A percentile compares a stretch with the other conserved stretches of the same genome.
These are phyloP conservation scores for Xerophyta viscosa DNA, from an alignment of 106 monocot genomes.

Conservation along the genomic window DNA sequence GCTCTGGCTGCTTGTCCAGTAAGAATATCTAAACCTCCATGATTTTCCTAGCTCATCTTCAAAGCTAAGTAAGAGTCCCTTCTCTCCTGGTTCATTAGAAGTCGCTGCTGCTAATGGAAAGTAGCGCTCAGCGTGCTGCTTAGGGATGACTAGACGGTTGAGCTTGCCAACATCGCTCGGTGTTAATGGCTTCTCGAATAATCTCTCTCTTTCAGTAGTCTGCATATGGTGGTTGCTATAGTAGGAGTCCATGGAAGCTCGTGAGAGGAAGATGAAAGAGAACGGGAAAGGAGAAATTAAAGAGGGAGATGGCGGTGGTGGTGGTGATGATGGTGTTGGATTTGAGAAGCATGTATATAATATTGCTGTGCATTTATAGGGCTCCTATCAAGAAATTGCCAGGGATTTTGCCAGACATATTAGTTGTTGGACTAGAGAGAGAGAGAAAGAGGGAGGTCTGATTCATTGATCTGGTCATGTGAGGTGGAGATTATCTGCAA, in stretches of 20 bases:
- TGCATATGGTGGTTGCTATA: too few relatives aligned
- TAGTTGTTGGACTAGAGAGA: not conserved
- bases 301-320: not conserved
- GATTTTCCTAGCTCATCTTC: slow-evolving; percentile 28
- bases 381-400: slow-evolving; percentile 6
- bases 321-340: slow-evolving; percentile 10
- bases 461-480: slow-evolving; percentile 11
- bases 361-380: slow-evolving; percentile 14
- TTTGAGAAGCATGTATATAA: slow-evolving; percentile 7
- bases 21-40: slow-evolving; percentile 32
- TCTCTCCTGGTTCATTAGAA: slow-evolving; percentile 16
- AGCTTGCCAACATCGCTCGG: slow-evolving; percentile 49
- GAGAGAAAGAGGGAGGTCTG: slow-evolving; percentile 3
- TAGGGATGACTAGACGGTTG: slow-evolving; percentile 43
- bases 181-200: slow-evolving; percentile 36
- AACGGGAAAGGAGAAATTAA: not conserved
- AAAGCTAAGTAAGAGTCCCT: slow-evolving; percentile 31
- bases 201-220: not conserved
- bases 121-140: slow-evolving; percentile 39
- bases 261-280: not conserved
- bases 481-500: not conserved
- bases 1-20: slow-evolving; percentile 37
- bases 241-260: slow-evolving; percentile 1
- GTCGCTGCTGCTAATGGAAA: slow-evolving; percentile 21
- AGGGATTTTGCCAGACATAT: not conserved